Conservation (phyloP, 305 asterid species). For the Fraxinus floribunda region DNA sequence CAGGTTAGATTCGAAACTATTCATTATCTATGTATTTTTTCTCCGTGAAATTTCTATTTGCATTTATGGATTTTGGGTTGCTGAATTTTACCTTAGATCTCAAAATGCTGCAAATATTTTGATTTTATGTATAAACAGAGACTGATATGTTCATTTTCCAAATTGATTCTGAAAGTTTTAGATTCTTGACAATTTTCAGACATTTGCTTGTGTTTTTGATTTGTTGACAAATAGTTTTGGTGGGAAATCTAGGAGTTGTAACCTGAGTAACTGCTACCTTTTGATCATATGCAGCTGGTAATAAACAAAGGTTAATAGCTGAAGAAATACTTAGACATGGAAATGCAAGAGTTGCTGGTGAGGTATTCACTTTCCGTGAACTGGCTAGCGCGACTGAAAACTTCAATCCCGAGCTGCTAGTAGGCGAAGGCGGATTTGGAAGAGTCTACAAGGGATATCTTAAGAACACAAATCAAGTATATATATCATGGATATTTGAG, state of each 20-base stretch:
- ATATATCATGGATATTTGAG: background rate
- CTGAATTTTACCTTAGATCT: background rate
- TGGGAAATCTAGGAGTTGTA: background rate
- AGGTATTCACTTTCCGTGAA: constrained; percentile 61
- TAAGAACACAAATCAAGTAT: constrained; percentile 49
- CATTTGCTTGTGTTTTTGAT: background rate
- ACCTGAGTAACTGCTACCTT: background rate
- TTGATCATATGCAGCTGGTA: constrained; percentile 27
- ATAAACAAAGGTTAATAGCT: constrained; percentile 40
- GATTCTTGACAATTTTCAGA: background rate
- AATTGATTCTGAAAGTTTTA: background rate
- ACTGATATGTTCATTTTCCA: background rate
- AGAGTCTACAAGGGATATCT: constrained; percentile 58
- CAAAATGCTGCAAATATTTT: background rate
- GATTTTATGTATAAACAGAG: background rate
- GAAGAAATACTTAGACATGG: constrained; percentile 49
- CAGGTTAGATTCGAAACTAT: constrained; percentile 40
- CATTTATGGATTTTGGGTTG: background rate
- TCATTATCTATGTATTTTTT: background rate
- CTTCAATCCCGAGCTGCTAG: constrained; percentile 48
- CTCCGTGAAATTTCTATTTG: background rate
- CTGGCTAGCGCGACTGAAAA: constrained; percentile 53
- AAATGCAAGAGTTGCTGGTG: constrained; percentile 42
- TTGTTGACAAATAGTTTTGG: background rate
- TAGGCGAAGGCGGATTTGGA: constrained; percentile 73